These are phyloP conservation scores for Cystobasidium ongulense DNA, from an alignment of 768 basidiomycete genomes.

Conservation along the genomic window DNA sequence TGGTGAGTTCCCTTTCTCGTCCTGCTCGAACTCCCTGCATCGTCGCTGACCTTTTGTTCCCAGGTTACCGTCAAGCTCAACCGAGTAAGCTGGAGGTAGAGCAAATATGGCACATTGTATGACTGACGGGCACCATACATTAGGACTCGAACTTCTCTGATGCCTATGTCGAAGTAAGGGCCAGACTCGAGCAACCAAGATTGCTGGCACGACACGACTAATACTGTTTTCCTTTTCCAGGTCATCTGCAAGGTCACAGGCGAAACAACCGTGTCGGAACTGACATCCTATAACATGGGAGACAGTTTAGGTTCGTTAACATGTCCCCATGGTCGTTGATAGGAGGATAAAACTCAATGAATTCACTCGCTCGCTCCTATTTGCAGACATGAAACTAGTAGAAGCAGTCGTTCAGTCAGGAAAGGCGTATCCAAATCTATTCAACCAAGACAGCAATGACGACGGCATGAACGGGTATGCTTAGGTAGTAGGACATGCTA, in stretches of 20 bases:
- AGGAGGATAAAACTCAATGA: no score
- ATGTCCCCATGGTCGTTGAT: neutral
- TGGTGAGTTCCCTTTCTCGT: neutral
- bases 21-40: neutral
- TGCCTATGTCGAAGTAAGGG: slow-evolving; percentile 17
- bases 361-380: neutral
- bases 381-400: slow-evolving; percentile 19
- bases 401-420: slow-evolving; percentile 17
- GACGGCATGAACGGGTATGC: neutral
- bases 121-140: neutral
- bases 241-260: slow-evolving; percentile 18
- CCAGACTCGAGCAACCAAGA: neutral
- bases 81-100: neutral
- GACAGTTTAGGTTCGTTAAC: neutral
- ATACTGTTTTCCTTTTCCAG: neutral
- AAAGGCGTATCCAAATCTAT: neutral
- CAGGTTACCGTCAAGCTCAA: slow-evolving; percentile 29
- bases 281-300: slow-evolving; percentile 13
- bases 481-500: neutral
- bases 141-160: slow-evolving; percentile 29
- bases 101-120: neutral
- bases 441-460: neutral
- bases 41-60: neutral
- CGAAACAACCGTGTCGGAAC: slow-evolving; percentile 13
- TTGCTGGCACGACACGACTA: neutral